Evolutionary conservation across 2,329 filamentous ascomycete genomes (phyloP).

Genomic region (Clonostachys byssicola): DNA sequence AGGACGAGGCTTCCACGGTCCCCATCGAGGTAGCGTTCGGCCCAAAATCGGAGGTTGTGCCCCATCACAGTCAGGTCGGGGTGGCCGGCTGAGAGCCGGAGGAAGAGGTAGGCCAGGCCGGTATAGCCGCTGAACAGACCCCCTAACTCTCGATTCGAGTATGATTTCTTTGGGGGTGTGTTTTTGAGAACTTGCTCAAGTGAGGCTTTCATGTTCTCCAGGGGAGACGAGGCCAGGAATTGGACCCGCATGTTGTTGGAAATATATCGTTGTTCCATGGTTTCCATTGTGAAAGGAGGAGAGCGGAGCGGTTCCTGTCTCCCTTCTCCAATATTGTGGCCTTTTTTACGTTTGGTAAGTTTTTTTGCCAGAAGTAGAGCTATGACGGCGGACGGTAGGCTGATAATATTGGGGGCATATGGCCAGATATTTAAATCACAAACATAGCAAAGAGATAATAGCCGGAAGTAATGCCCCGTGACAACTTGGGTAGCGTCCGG

Average conservation of each 20-base stretch:
- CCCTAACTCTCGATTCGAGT: conserved; percentile 25
- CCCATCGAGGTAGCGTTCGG: conserved; percentile 39
- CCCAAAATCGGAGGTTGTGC: conserved; percentile 38
- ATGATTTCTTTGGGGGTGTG: conserved; percentile 26
- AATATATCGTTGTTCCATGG: conserved; percentile 18
- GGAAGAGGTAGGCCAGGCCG: conserved; percentile 51
- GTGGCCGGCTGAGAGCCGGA: conserved; percentile 36
- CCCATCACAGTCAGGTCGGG: conserved; percentile 36
- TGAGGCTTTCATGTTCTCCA: conserved; percentile 20
- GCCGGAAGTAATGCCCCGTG: too few species aligned
- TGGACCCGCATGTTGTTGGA: conserved; percentile 24
- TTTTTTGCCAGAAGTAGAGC: too few species aligned
- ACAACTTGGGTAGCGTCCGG: too few species aligned
- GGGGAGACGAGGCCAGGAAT: conserved; percentile 15
- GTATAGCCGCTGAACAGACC: conserved; percentile 51
- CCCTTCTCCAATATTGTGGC: too few species aligned
- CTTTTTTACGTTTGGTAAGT: too few species aligned
- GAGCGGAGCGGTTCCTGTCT: too few species aligned
- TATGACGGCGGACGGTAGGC: too few species aligned
- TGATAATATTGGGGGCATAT: too few species aligned
- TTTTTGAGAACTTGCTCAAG: conserved; percentile 28
- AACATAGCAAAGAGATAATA: too few species aligned
- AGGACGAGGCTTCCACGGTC: conserved; percentile 23
- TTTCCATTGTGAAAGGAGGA: not conserved
- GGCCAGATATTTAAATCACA: too few species aligned